Percentiles rank a stretch among this genome's conserved stretches.
Conservation (phyloP, 495 filamentous ascomycete genomes). For the Aspergillus baeticus region DNA sequence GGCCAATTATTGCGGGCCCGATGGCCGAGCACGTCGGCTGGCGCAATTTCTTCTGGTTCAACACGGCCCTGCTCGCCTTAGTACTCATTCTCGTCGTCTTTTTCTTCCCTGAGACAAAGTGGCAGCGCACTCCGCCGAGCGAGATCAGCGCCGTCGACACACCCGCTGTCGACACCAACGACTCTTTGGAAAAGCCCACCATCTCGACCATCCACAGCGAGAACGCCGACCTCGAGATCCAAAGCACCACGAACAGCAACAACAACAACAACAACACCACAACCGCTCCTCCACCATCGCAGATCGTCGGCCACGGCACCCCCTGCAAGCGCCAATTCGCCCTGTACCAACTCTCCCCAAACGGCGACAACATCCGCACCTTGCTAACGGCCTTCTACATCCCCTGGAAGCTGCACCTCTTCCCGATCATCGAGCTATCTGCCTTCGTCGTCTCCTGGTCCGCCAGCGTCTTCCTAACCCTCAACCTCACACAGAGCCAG, state of each 20-base stretch:
- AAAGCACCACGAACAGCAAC: too few species aligned
- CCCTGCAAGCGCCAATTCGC: constrained; percentile 57
- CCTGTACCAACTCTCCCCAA: constrained; percentile 40
- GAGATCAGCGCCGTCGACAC: constrained; percentile 12
- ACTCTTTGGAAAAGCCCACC: constrained; percentile 20
- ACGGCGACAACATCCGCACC: constrained; percentile 36
- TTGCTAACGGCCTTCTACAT: constrained; percentile 42
- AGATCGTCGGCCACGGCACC: constrained; percentile 47
- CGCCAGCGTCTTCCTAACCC: constrained; percentile 57
- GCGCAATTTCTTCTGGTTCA: constrained; percentile 58
- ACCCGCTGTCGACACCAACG: constrained; percentile 6
- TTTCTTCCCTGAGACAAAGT: constrained; percentile 62
- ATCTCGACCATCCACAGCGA: constrained; percentile 21
- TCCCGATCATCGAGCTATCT: constrained; percentile 63
- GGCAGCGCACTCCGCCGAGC: constrained; percentile 43
- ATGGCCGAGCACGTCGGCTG: constrained; percentile 57
- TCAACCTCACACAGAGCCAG: constrained; percentile 64
- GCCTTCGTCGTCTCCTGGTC: constrained; percentile 61
- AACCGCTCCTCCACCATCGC: too few species aligned
- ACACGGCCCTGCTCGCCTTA: constrained; percentile 48
- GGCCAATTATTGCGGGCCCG: constrained; percentile 57
- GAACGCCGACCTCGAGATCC: too few species aligned
- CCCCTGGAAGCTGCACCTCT: constrained; percentile 58
- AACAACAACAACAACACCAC: constrained; percentile 7
- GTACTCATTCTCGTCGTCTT: constrained; percentile 50